phyloP scores from a whole-genome alignment of 495 filamentous ascomycete species.

The Neurospora sp. region DNA sequence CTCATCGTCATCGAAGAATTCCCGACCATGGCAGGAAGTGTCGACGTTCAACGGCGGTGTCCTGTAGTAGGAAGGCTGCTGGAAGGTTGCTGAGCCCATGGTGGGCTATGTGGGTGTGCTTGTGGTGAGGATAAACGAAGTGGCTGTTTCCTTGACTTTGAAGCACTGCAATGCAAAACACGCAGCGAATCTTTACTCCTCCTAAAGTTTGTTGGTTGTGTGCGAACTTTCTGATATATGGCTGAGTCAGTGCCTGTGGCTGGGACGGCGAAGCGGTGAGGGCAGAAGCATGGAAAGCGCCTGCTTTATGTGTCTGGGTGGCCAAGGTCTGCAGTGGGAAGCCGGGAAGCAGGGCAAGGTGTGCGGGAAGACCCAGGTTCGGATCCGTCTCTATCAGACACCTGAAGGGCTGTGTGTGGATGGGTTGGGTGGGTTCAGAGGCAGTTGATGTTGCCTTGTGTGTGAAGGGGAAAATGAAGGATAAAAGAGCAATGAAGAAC shows the following conservation, averaged over 20 bases:
- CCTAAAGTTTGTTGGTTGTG: conserved; percentile 1
- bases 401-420: not conserved
- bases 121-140: not conserved
- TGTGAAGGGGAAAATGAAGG: not conserved
- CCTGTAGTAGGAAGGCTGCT: conserved; percentile 53
- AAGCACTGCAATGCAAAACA: not conserved
- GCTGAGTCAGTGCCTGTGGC: conserved; percentile 26
- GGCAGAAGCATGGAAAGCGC: conserved; percentile 10
- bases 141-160: not conserved
- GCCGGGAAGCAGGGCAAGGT: conserved; percentile 6
- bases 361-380: not conserved
- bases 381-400: not conserved
- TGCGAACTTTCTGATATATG: conserved; percentile 22
- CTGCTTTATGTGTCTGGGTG: conserved; percentile 20
- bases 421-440: not conserved
- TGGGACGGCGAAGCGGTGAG: conserved; percentile 20
- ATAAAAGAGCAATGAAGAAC: not conserved
- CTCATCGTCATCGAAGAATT: conserved; percentile 70
- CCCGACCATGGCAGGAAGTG: conserved; percentile 40
- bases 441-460: not conserved
- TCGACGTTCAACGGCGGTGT: conserved; percentile 52
- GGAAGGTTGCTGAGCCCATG: conserved; percentile 40
- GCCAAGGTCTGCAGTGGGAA: conserved; percentile 6
- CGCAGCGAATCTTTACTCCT: not conserved
- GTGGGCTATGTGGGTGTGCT: conserved; percentile 22